Base-by-base conservation (phyloP, 768 basidiomycete species). In the Leccinum broughii region DNA sequence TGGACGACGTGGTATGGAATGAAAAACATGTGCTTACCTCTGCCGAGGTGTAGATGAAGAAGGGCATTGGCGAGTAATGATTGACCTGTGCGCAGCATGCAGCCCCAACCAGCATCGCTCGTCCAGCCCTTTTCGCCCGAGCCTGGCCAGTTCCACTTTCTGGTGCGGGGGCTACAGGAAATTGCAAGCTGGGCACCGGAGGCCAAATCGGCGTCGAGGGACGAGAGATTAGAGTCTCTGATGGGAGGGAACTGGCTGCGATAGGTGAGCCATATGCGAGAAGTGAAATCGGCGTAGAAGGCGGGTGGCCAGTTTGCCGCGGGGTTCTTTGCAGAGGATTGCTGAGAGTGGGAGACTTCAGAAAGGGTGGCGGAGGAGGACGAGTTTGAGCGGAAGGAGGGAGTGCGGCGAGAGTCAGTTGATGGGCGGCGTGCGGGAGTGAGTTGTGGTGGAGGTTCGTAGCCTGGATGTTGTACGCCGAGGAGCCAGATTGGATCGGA, bases 231-330 rank as follows among this genome's bases (percentile, higher is more conserved):
- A 0, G 78, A 80, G 70, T 93, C 88, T 48, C 86, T 80, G 66
- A 98, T 95, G 3, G 93, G 89, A 0, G 84, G 65, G 63, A 95
- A 96, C 44, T 93, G 89, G 2, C 87, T 87, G 24, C 95, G 90
- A 75, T 98, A 98, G 0, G 95, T 96, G 49, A 95, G 81, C 90
- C 93, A 97, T 54, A 97, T 80, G 6, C 90, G 81, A 1, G 92
- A 92, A 0, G 87, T 87, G 72, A 96, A 98, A 75, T 98, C 95
- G 13, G 83, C 80, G 68, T 95, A 94, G 71, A 97, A 97, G 37
- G 83, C 81, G 8, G 87, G 83, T 0, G 92, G 91, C 92, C 92
- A 93, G 67, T 83, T 78, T 14, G 68, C 74, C 1, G 71, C 71
- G 13, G 69, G 66, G 39, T 72, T 64, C 61, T 74, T 72, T 53